Evolutionary conservation across 1,139 yeast genomes (phyloP).

Genomic region (Candida sojae): DNA sequence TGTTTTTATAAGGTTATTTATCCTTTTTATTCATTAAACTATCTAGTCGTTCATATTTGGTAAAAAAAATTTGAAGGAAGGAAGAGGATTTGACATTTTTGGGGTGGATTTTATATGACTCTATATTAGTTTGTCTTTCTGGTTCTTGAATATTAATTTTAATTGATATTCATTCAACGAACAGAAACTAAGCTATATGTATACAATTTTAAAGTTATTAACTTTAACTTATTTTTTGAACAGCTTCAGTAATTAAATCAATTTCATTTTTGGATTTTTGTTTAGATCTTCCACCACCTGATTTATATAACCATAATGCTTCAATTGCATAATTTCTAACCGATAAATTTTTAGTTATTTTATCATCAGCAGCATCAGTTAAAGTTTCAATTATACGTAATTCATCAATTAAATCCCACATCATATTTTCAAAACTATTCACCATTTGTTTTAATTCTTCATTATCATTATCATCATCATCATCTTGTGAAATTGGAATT

Average conservation of each 20-base stretch:
- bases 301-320: constrained; percentile 90
- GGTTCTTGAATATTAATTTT: too few species aligned
- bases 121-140: too few species aligned
- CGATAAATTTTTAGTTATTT: constrained; percentile 63
- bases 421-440: constrained; percentile 57
- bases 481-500: constrained; percentile 34
- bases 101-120: too few species aligned
- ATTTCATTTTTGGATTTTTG: constrained; percentile 11
- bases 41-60: too few species aligned
- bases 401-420: constrained; percentile 74
- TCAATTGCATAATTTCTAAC: constrained; percentile 87
- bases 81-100: too few species aligned
- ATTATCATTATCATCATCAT: constrained; percentile 27
- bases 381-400: constrained; percentile 70
- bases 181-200: not conserved
- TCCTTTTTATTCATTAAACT: too few species aligned
- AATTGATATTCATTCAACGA: not conserved
- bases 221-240: constrained; percentile 3
- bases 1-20: too few species aligned
- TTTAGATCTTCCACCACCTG: constrained; percentile 62
- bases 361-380: constrained; percentile 74
- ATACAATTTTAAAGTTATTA: constrained; percentile 2
- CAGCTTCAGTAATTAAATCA: constrained; percentile 14
- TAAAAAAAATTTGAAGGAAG: too few species aligned
- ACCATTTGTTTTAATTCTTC: constrained; percentile 39